A percentile compares a stretch with the other conserved stretches of the same genome.
Evolutionary conservation across 495 filamentous ascomycete genomes (phyloP).

Genomic region (Aspergillus haitiensis): DNA sequence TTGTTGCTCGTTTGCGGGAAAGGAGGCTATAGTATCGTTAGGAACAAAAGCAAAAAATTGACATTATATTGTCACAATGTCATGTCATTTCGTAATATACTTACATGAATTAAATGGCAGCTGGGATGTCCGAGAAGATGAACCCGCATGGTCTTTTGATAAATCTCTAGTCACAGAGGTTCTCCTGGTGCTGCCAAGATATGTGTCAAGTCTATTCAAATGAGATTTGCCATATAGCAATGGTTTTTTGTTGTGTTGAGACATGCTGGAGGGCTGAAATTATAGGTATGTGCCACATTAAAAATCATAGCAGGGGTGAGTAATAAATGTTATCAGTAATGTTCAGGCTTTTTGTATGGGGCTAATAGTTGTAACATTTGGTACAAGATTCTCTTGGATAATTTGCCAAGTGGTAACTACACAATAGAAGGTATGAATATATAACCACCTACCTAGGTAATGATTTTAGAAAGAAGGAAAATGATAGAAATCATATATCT

Average conservation of each 20-base stretch:
- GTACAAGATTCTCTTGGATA: too few relatives aligned
- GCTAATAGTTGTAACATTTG: too few relatives aligned
- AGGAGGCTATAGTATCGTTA: background rate
- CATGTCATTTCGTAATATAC: background rate
- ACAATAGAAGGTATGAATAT: too few relatives aligned
- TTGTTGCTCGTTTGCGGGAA: background rate
- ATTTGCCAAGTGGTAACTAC: too few relatives aligned
- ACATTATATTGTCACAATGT: background rate
- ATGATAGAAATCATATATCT: too few relatives aligned
- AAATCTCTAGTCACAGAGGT: background rate
- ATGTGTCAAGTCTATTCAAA: background rate
- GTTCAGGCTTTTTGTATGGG: too few relatives aligned
- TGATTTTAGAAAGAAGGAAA: too few relatives aligned
- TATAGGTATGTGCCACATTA: background rate
- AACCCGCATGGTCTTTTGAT: background rate
- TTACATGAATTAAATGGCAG: conserved; percentile 1
- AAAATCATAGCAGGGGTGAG: too few relatives aligned
- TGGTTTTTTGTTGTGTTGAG: conserved; percentile 13
- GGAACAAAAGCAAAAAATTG: background rate
- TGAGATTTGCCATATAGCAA: conserved; percentile 23
- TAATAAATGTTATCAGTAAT: too few relatives aligned
- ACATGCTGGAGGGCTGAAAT: conserved; percentile 12
- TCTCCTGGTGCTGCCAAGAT: background rate
- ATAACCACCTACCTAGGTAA: too few relatives aligned
- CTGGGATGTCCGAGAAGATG: background rate